phyloP scores from a whole-genome alignment of 768 basidiomycete genomes.

The Pleurotus pulmonarius region DNA sequence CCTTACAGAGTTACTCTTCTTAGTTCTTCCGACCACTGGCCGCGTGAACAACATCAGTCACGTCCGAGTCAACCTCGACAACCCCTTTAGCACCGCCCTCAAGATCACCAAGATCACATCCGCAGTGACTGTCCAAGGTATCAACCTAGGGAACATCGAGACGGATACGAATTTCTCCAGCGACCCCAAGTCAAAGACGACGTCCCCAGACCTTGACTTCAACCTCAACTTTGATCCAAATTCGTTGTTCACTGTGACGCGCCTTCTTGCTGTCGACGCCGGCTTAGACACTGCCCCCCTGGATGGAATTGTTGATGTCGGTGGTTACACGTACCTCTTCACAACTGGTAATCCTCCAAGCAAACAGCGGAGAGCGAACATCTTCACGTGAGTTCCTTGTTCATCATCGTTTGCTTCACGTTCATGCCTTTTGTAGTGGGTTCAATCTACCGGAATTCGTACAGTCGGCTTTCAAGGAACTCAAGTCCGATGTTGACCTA shows the following conservation, averaged over 20 bases:
- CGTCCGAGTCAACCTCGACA: slow-evolving; percentile 56
- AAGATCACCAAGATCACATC: slow-evolving; percentile 56
- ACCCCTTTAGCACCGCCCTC: slow-evolving; percentile 65
- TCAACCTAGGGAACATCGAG: slow-evolving; percentile 59
- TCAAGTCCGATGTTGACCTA: slow-evolving; percentile 59
- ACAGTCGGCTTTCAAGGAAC: slow-evolving; percentile 60
- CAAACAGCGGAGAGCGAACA: slow-evolving; percentile 34
- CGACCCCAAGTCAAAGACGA: slow-evolving; percentile 48
- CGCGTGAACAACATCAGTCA: slow-evolving; percentile 59
- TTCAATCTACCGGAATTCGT: slow-evolving; percentile 65
- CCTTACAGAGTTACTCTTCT: background rate
- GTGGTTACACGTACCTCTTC: slow-evolving; percentile 60
- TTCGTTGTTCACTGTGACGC: slow-evolving; percentile 66
- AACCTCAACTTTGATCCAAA: slow-evolving; percentile 67
- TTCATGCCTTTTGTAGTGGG: slow-evolving; percentile 31
- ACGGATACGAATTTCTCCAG: slow-evolving; percentile 47
- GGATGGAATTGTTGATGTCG: slow-evolving; percentile 62
- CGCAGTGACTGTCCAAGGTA: slow-evolving; percentile 57
- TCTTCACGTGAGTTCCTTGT: slow-evolving; percentile 45
- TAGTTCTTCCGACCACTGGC: slow-evolving; percentile 66
- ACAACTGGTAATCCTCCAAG: slow-evolving; percentile 27
- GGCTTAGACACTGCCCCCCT: slow-evolving; percentile 57
- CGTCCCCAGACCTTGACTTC: slow-evolving; percentile 55
- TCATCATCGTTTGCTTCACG: background rate
- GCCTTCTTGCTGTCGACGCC: slow-evolving; percentile 62